A percentile compares a stretch with the other conserved stretches of the same genome.
phyloP scores from a whole-genome alignment of 78 protist genomes.

The Ministeria vibrans region DNA sequence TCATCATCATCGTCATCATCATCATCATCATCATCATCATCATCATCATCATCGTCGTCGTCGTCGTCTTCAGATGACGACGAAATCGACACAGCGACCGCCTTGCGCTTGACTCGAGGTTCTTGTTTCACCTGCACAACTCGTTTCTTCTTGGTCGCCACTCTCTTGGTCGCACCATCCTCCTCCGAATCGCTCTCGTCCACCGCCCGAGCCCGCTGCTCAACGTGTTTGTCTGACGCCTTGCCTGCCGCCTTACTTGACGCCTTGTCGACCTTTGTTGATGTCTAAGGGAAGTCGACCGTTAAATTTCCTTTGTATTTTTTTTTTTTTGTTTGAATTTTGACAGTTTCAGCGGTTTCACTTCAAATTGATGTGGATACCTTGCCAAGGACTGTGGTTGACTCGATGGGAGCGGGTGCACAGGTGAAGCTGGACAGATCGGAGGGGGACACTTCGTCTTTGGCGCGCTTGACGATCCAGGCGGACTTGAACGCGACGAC shows the following conservation, averaged over 20 bases:
- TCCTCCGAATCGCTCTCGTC: not conserved
- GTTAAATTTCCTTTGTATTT: not conserved
- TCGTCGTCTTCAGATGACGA: not conserved
- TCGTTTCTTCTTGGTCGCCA: not conserved
- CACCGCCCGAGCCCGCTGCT: not conserved
- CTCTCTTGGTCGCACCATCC: not conserved
- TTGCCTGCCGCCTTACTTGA: not conserved
- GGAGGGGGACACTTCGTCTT: no score
- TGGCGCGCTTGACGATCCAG: no score
- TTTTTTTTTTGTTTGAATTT: not conserved
- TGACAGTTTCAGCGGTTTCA: no score
- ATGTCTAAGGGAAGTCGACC: no score
- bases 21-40: not conserved
- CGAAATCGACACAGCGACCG: not conserved
- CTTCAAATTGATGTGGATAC: no score
- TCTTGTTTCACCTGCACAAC: not conserved
- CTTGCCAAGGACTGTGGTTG: no score
- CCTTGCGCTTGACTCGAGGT: not conserved
- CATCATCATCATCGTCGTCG: not conserved
- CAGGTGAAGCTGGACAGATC: no score
- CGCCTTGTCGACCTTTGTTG: no score
- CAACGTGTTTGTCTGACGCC: not conserved
- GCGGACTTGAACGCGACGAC: no score
- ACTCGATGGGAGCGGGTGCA: no score
- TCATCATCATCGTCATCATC: not conserved